Conservation (phyloP, 352 stramenopile genomes). For the Peronosclerospora sorghi region DNA sequence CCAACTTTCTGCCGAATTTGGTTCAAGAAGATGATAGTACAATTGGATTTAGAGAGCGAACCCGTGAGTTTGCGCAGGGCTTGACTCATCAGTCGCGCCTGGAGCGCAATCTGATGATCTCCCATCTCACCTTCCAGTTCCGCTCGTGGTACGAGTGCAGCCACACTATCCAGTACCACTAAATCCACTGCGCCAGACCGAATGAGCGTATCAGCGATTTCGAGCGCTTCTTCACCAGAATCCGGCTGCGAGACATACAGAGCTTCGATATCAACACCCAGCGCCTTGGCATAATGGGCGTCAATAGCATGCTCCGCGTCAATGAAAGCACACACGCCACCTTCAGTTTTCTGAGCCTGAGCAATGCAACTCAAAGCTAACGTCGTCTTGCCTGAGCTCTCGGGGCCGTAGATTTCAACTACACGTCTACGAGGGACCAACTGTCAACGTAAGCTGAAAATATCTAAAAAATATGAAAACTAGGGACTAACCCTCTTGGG, state of each 20-base stretch:
- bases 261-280: slow-evolving; percentile 92
- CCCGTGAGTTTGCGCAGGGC: slow-evolving; percentile 95
- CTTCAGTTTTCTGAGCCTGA: slow-evolving; percentile 87
- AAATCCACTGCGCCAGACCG: slow-evolving; percentile 93
- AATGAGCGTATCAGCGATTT: slow-evolving; percentile 97
- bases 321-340: slow-evolving; percentile 94
- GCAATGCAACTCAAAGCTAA: slow-evolving; percentile 95
- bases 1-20: slow-evolving; percentile 96
- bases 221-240: slow-evolving; percentile 95
- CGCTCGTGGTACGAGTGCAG: slow-evolving; percentile 92
- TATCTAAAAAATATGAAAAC: not conserved
- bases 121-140: slow-evolving; percentile 92
- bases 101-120: slow-evolving; percentile 95
- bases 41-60: slow-evolving; percentile 91
- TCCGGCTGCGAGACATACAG: slow-evolving; percentile 96
- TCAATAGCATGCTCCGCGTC: slow-evolving; percentile 98
- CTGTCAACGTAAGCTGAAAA: slow-evolving; percentile 6
- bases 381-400: slow-evolving; percentile 97
- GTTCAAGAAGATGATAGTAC: slow-evolving; percentile 97
- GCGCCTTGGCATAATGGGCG: slow-evolving; percentile 87
- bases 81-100: slow-evolving; percentile 95
- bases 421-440: slow-evolving; percentile 65
- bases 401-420: slow-evolving; percentile 97
- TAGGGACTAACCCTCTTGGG: slow-evolving; percentile 71
- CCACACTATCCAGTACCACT: slow-evolving; percentile 96